phyloP scores from a whole-genome alignment of 2,329 filamentous ascomycete species.

The Aschersonia sp. region DNA sequence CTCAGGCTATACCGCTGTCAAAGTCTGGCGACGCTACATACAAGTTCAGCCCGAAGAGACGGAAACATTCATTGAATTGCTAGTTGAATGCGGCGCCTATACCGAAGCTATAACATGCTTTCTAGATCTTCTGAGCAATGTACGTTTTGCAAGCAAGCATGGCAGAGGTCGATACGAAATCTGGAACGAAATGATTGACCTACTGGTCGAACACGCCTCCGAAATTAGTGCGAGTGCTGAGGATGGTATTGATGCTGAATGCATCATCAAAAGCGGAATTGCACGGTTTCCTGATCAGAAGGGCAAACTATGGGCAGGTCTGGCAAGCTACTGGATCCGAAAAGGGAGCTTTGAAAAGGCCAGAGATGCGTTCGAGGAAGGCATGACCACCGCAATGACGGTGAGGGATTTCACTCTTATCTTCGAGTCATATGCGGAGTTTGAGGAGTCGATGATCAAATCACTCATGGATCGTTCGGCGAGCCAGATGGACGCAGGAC shows the following conservation, averaged over 20 bases:
- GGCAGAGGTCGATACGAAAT: conserved; percentile 92
- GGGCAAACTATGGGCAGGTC: conserved; percentile 85
- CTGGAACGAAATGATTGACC: conserved; percentile 94
- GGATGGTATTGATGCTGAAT: conserved; percentile 76
- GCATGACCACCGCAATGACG: conserved; percentile 95
- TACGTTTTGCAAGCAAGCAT: conserved; percentile 80
- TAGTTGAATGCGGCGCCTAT: conserved; percentile 69
- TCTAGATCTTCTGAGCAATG: conserved; percentile 83
- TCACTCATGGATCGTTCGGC: conserved; percentile 83
- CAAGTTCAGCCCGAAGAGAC: conserved; percentile 91
- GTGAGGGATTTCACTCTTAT: conserved; percentile 93
- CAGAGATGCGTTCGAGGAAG: conserved; percentile 88
- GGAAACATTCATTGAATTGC: conserved; percentile 87
- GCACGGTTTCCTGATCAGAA: conserved; percentile 82
- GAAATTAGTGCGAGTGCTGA: conserved; percentile 72
- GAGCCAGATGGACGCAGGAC: conserved; percentile 44
- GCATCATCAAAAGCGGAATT: conserved; percentile 86
- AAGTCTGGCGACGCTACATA: conserved; percentile 92
- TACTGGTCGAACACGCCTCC: conserved; percentile 81
- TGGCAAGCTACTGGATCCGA: conserved; percentile 95
- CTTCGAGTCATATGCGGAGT: conserved; percentile 93
- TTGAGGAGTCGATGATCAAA: conserved; percentile 90
- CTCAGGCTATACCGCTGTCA: conserved; percentile 78
- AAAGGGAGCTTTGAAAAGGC: conserved; percentile 85
- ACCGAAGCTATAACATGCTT: conserved; percentile 86